phyloP scores from a whole-genome alignment of 306 rosid genomes.

The Cicer pinnatifidum region DNA sequence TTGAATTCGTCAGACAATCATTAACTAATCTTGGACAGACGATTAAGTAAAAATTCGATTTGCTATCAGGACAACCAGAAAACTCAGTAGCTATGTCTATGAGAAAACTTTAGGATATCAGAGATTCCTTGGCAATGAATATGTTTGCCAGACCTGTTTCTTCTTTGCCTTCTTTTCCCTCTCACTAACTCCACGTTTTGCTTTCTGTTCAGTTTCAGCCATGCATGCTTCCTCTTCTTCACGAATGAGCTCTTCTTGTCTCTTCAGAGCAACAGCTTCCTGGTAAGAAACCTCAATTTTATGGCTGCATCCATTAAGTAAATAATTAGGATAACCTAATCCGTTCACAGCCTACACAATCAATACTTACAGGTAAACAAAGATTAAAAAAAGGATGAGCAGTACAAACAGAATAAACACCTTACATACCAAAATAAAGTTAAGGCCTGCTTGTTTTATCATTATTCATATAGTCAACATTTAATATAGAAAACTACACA shows the following conservation, averaged over 20 bases:
- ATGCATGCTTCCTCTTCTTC: conserved; percentile 99
- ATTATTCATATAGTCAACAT: not conserved
- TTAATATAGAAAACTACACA: conserved; percentile 23
- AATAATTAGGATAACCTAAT: conserved; percentile 38
- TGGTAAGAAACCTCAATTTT: conserved; percentile 97
- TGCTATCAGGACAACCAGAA: conserved; percentile 20
- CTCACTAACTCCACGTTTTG: conserved; percentile 76
- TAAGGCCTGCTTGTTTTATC: not conserved
- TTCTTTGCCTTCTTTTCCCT: conserved; percentile 93
- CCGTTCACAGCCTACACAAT: conserved; percentile 25
- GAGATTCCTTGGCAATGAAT: conserved; percentile 5
- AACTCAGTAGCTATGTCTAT: conserved; percentile 13
- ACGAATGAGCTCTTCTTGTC: conserved; percentile 99
- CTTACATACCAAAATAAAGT: conserved; percentile 27
- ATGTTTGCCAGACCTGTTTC: conserved; percentile 65
- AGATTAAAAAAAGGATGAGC: not conserved
- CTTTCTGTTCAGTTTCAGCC: conserved; percentile 89
- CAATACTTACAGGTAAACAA: conserved; percentile 16
- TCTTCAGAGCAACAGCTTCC: conserved; percentile 97
- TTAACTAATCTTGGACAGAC: conserved; percentile 30
- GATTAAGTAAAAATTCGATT: conserved; percentile 18
- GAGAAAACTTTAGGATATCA: conserved; percentile 19
- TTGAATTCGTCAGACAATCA: conserved; percentile 3
- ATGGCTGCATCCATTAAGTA: conserved; percentile 66
- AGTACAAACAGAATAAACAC: conserved; percentile 25